Base-by-base conservation (phyloP, 805 yeast genomes). In the Candida insectorum region DNA sequence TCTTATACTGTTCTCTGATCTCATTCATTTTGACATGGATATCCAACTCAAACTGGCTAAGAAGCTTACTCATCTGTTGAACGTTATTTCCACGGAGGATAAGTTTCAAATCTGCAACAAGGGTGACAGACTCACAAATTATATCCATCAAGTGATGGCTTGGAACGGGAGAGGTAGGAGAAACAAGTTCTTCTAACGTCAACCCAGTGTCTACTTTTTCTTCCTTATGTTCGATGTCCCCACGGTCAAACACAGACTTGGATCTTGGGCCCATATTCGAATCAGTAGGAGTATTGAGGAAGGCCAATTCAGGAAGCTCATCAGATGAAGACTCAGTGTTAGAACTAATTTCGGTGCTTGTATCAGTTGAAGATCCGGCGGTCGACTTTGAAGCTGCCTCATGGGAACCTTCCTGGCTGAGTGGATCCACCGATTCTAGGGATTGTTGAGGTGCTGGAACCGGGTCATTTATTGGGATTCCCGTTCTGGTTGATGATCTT, bases 21-120 rank as follows among this genome's bases (percentile, higher is more conserved):
- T 45, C 47, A 10, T 48, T 49, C 27, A 60, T 57, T 9, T 49
- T 49, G 14, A 42, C 44, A 2, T 42, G 55, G 21, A 60, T 39
- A 5, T 61, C 62, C 10, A 31, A 33, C 23, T 53, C 58, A 30
- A 60, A 65, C 20, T 52, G 42, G n/a, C 42, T 48, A 25, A 71
- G 50, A 10, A 59, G 54, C 16, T 52, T 51, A 11, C 72, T 56
- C 73, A 77, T 73, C 33, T 73, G 75, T 30, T 73, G 53, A 1
- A 69, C 77, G 48, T 79, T 78, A 38, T 68, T 53, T 0, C 80
- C 69, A 34, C 84, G 59, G 29, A 79, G 48, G 69, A 81, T 69
- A 39, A 84, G 54, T 45, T 79, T 78, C 58, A 78, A 63, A 48
- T 84, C 91, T 39, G 79, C 73, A 0, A 76, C 76, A 26, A 80